Percentiles rank a stretch among this genome's conserved stretches.
Evolutionary conservation across 805 yeast species (phyloP).

Genomic region (Cyberlindnera americana): DNA sequence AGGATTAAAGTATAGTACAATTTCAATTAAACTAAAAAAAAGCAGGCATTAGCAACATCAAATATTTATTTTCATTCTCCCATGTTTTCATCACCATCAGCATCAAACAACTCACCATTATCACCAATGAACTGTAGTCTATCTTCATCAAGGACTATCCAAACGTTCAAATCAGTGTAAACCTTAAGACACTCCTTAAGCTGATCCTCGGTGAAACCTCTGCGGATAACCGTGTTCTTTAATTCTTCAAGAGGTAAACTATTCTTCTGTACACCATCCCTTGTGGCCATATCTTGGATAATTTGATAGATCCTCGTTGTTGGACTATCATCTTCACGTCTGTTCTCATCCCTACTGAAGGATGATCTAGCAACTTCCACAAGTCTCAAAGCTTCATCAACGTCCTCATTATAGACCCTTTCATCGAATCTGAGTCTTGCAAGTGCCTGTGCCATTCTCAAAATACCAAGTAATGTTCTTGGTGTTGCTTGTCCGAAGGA

Average conservation of each 20-base stretch:
- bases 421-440: constrained; percentile 85
- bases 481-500: constrained; percentile 94
- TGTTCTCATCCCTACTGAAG: constrained; percentile 49
- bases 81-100: constrained; percentile 18
- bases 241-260: constrained; percentile 44
- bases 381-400: constrained; percentile 91
- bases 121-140: constrained; percentile 48
- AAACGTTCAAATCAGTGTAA: constrained; percentile 66
- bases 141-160: constrained; percentile 72
- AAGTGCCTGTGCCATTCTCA: constrained; percentile 91
- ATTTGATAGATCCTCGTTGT: constrained; percentile 69
- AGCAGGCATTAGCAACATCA: too few relatives aligned
- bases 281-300: constrained; percentile 54
- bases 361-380: constrained; percentile 85
- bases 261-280: constrained; percentile 31
- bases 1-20: too few relatives aligned
- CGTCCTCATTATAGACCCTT: constrained; percentile 71
- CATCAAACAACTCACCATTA: constrained; percentile 16
- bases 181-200: constrained; percentile 71
- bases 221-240: constrained; percentile 62
- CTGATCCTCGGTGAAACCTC: constrained; percentile 81
- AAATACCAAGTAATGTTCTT: constrained; percentile 85
- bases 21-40: too few relatives aligned
- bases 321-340: constrained; percentile 56
- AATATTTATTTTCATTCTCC: constrained; percentile 1